Percentiles rank a stretch among this genome's conserved stretches.
phyloP scores from a whole-genome alignment of 202 grass and related monocot genomes.

The Sporobolus alterniflorus region DNA sequence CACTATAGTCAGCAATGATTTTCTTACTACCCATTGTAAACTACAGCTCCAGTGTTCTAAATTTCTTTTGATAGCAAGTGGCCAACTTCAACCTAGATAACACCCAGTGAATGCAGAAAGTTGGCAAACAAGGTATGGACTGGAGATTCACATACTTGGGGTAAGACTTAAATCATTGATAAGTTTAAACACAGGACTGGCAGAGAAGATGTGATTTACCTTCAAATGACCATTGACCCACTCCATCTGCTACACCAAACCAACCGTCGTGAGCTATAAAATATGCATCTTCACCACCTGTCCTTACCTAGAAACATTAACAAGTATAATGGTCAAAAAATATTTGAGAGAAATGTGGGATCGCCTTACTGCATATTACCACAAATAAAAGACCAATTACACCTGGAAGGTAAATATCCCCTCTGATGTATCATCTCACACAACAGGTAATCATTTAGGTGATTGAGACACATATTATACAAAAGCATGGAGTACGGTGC shows the following conservation, averaged over 20 bases:
- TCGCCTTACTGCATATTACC: background rate
- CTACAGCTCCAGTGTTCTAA: background rate
- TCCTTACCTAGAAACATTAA: constrained; percentile 57
- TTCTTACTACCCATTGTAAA: background rate
- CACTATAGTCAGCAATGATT: background rate
- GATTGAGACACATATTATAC: background rate
- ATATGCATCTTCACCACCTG: constrained; percentile 97
- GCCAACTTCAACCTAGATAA: background rate
- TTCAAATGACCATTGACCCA: constrained; percentile 99
- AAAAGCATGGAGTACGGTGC: background rate
- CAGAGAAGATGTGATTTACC: constrained; percentile 54
- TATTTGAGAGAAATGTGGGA: background rate
- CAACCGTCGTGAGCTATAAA: constrained; percentile 71
- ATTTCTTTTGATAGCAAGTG: background rate
- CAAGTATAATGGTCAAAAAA: constrained; percentile 24
- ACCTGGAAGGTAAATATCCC: background rate
- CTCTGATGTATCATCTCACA: background rate
- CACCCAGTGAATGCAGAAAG: background rate
- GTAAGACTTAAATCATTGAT: background rate
- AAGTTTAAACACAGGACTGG: constrained; percentile 1
- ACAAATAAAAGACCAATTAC: constrained; percentile 5
- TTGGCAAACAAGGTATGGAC: background rate
- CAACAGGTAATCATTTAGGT: background rate
- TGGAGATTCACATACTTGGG: background rate
- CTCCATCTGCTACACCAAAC: constrained; percentile 98